Percentiles rank a stretch among this genome's conserved stretches.
Evolutionary conservation across 2,329 filamentous ascomycete species (phyloP).

Genomic region (Microsporum canis): DNA sequence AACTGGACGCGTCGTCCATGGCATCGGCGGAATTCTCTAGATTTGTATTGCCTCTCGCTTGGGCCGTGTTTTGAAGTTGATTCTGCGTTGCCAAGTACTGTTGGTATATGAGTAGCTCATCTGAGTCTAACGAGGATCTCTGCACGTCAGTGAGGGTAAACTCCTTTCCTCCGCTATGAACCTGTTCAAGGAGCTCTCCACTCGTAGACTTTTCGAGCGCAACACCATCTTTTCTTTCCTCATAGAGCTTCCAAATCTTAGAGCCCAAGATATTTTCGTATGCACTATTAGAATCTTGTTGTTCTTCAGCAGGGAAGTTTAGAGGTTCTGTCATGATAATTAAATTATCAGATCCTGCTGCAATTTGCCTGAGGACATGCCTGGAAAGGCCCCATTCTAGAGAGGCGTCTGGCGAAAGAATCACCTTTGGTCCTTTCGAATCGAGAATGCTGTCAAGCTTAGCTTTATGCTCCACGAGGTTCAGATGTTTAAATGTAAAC

Average conservation of each 20-base stretch:
- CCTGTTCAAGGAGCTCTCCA: conserved; percentile 53
- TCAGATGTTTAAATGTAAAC: conserved; percentile 81
- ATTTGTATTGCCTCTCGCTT: conserved; percentile 54
- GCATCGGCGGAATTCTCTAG: conserved; percentile 64
- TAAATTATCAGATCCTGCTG: conserved; percentile 66
- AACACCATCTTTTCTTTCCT: conserved; percentile 54
- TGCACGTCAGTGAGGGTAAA: conserved; percentile 51
- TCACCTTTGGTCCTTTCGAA: conserved; percentile 52
- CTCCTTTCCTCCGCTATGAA: conserved; percentile 53
- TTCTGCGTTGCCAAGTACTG: conserved; percentile 84
- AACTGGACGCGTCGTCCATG: conserved; percentile 68
- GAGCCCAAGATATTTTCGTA: conserved; percentile 52
- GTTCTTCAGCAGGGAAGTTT: conserved; percentile 19
- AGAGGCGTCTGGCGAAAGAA: conserved; percentile 80
- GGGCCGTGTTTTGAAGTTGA: conserved; percentile 71
- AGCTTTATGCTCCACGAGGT: conserved; percentile 67
- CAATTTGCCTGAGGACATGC: conserved; percentile 62
- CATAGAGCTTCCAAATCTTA: conserved; percentile 71
- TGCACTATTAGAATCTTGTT: conserved; percentile 16
- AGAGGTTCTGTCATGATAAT: conserved; percentile 72
- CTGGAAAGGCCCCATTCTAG: conserved; percentile 93
- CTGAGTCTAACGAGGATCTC: conserved; percentile 56
- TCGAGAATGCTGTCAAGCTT: conserved; percentile 61
- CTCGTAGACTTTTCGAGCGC: conserved; percentile 45
- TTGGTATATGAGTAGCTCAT: conserved; percentile 73